Conservation (phyloP, 2,329 filamentous ascomycete species). For the Leptographium galeiforme region DNA sequence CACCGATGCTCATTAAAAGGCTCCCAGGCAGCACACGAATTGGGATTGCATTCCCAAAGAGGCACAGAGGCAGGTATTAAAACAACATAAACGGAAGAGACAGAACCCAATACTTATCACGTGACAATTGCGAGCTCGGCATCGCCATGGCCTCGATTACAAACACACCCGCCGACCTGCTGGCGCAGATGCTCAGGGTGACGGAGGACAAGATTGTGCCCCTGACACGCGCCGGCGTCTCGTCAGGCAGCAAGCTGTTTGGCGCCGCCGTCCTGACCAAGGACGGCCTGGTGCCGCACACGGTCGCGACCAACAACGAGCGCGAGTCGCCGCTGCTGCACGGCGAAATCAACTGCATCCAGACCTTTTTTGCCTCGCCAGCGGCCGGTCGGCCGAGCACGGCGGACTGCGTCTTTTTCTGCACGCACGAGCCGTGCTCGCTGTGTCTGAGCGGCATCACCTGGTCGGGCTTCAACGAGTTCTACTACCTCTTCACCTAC, state of each 20-base stretch:
- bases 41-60: no score
- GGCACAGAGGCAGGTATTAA: not conserved
- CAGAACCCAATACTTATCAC: no score
- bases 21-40: no score
- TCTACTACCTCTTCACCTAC: slow-evolving; percentile 47
- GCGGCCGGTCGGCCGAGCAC: slow-evolving; percentile 18
- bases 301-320: slow-evolving; percentile 43
- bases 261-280: slow-evolving; percentile 39
- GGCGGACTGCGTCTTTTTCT: slow-evolving; percentile 41
- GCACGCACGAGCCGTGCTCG: slow-evolving; percentile 46
- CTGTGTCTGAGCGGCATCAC: slow-evolving; percentile 44
- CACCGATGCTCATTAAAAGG: no score
- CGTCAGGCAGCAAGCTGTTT: slow-evolving; percentile 41
- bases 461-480: slow-evolving; percentile 42
- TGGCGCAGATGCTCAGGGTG: slow-evolving; percentile 26
- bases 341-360: slow-evolving; percentile 48
- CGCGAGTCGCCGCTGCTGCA: slow-evolving; percentile 39
- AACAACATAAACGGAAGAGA: not conserved
- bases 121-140: no score
- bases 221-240: slow-evolving; percentile 33
- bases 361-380: slow-evolving; percentile 35
- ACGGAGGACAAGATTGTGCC: slow-evolving; percentile 36
- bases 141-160: not conserved
- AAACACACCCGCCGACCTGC: slow-evolving; percentile 17
- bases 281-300: slow-evolving; percentile 25